phyloP scores from a whole-genome alignment of 106 monocot species.

The Allium cepa region DNA sequence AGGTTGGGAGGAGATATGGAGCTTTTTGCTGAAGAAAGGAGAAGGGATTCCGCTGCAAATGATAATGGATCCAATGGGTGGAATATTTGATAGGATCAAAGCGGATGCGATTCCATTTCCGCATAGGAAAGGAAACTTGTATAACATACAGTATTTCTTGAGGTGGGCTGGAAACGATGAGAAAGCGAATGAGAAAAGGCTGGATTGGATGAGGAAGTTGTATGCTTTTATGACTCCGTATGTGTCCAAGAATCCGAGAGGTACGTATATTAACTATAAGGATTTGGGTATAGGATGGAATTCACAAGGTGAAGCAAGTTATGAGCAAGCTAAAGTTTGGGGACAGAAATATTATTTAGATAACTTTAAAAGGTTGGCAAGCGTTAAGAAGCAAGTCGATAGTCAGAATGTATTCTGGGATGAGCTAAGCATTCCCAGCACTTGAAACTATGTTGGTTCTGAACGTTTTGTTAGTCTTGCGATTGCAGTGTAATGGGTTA shows the following conservation, averaged over 20 bases:
- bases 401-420: background rate
- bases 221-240: conserved; percentile 10
- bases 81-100: conserved; percentile 12
- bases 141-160: conserved; percentile 15
- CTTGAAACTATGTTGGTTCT: too few species aligned
- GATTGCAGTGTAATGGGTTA: too few species aligned
- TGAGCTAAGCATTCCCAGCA: conserved; percentile 5
- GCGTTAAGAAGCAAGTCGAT: conserved; percentile 1
- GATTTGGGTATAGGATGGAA: conserved; percentile 8
- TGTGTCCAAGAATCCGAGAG: conserved; percentile 11
- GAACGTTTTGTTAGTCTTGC: too few species aligned
- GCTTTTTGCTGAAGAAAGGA: conserved; percentile 2
- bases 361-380: conserved; percentile 11
- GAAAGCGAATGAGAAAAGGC: background rate
- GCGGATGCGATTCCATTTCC: conserved; percentile 23
- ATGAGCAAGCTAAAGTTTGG: conserved; percentile 1
- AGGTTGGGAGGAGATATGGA: conserved; percentile 9
- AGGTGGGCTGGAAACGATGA: conserved; percentile 12
- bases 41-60: conserved; percentile 5
- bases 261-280: too few species aligned
- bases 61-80: conserved; percentile 25
- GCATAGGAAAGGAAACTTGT: conserved; percentile 29
- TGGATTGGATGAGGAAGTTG: conserved; percentile 11
- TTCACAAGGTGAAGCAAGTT: background rate
- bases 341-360: conserved; percentile 6